phyloP scores from a whole-genome alignment of 768 basidiomycete genomes.

The Russula abietina region DNA sequence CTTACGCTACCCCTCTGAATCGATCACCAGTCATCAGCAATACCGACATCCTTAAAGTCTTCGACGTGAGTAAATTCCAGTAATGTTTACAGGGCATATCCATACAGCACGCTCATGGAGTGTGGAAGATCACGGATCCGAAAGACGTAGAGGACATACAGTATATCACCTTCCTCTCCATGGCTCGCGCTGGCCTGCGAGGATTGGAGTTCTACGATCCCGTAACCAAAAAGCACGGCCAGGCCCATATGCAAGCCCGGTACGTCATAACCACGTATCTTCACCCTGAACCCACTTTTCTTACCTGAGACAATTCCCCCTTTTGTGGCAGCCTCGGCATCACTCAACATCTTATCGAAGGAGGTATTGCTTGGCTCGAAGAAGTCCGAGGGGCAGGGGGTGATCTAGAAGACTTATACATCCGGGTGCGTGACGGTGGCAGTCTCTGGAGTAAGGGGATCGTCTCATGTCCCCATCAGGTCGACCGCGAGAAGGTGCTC shows the following conservation, averaged over 20 bases:
- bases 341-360: slow-evolving; percentile 67
- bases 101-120: not conserved
- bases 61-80: slow-evolving; percentile 44
- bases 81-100: not conserved
- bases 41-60: slow-evolving; percentile 69
- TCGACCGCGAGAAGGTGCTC: slow-evolving; percentile 67
- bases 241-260: slow-evolving; percentile 90
- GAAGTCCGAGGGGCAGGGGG: slow-evolving; percentile 56
- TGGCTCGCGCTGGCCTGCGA: slow-evolving; percentile 79
- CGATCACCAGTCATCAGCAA: slow-evolving; percentile 58
- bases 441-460: not conserved
- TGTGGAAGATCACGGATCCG: slow-evolving; percentile 53
- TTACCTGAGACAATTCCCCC: not conserved
- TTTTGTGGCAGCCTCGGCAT: slow-evolving; percentile 60
- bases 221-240: slow-evolving; percentile 72
- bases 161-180: slow-evolving; percentile 73
- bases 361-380: slow-evolving; percentile 64
- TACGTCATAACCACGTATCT: slow-evolving; percentile 31
- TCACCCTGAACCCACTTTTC: not conserved
- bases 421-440: slow-evolving; percentile 40
- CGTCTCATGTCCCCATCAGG: slow-evolving; percentile 34
- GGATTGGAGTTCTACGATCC: slow-evolving; percentile 84
- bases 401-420: slow-evolving; percentile 59
- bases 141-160: slow-evolving; percentile 73
- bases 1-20: not conserved